These are phyloP conservation scores for Nyctanthes arbortristis DNA, from an alignment of 257 asterid species.

Conservation along the genomic window DNA sequence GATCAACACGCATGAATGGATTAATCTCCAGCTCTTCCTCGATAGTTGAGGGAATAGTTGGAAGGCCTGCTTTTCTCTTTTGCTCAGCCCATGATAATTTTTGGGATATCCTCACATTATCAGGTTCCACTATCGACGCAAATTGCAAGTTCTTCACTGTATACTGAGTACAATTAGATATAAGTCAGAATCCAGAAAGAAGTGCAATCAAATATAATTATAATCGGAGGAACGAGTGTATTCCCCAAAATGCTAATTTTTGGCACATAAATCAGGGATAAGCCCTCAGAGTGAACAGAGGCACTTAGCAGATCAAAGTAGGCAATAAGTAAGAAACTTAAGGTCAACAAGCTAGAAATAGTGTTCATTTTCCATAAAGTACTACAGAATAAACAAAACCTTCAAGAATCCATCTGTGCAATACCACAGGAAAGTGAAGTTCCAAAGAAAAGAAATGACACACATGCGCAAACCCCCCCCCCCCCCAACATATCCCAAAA, in stretches of 20 bases:
- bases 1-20: slow-evolving; percentile 93
- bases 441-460: too few relatives aligned
- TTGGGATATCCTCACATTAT: slow-evolving; percentile 51
- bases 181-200: not conserved
- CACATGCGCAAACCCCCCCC: too few relatives aligned
- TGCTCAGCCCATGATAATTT: slow-evolving; percentile 52
- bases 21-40: slow-evolving; percentile 83
- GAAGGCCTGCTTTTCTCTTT: slow-evolving; percentile 50
- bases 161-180: slow-evolving; percentile 35
- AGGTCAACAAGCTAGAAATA: too few relatives aligned
- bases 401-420: too few relatives aligned
- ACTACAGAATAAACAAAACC: too few relatives aligned
- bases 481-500: too few relatives aligned
- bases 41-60: slow-evolving; percentile 89
- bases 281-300: too few relatives aligned
- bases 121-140: slow-evolving; percentile 76
- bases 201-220: slow-evolving; percentile 3
- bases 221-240: not conserved
- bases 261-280: not conserved
- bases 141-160: slow-evolving; percentile 73
- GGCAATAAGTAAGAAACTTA: not conserved
- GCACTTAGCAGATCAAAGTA: not conserved
- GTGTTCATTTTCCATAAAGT: too few relatives aligned
- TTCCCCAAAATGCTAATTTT: not conserved
- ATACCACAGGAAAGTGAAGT: not conserved